Evolutionary conservation across 345 rosid genomes (phyloP), one percentile per base, ranked within the genome.

Genomic region (Turnera subulata): DNA sequence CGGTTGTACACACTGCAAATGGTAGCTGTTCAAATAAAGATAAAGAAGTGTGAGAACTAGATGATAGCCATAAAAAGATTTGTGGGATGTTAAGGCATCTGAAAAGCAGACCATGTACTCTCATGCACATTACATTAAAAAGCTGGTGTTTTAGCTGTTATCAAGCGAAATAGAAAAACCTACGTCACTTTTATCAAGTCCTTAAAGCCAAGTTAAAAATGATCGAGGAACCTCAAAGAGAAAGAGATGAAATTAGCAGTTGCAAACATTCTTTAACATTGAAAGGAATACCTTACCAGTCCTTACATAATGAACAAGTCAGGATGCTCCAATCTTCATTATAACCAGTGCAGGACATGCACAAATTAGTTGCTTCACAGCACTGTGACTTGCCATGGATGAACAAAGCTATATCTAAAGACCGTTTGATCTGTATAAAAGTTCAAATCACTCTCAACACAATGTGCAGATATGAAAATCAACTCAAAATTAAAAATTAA

Each of bases 21-120:
- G 89, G 66, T 81, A 86, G 83, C 94, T 86, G 85, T 58, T 62
- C 65, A 69, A 15, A 50, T 33, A 20, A 65, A 50, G 53, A 49
- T 54, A 55, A 58, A 52, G 49, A 16, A 21, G 61, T 50, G 33
- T 32, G 11, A 17, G 5, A 59, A 40, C 11, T 20, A 13, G 7
- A 58, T 9, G 10, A 3, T 22, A 52, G 19, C 9, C 16, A 14
- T 23, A 18, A 43, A 6, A 63, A 22, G 37, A 39, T 46, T 19
- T 0, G 5, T 19, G 32, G 15, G n/a, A 23, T 22, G 29, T 15
- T 11, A 23, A 12, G n/a, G 22, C 32, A 49, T 19, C 3, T 24
- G 25, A 20, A 12, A 49, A 49, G 6, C 8, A 24, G n/a, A 49
- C 11, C 50, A 18, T 19, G 20, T 46, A 21, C 18, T 24, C 22